Evolutionary conservation across 2,329 filamentous ascomycete genomes (phyloP).

Genomic region (Colletotrichum coccodes): DNA sequence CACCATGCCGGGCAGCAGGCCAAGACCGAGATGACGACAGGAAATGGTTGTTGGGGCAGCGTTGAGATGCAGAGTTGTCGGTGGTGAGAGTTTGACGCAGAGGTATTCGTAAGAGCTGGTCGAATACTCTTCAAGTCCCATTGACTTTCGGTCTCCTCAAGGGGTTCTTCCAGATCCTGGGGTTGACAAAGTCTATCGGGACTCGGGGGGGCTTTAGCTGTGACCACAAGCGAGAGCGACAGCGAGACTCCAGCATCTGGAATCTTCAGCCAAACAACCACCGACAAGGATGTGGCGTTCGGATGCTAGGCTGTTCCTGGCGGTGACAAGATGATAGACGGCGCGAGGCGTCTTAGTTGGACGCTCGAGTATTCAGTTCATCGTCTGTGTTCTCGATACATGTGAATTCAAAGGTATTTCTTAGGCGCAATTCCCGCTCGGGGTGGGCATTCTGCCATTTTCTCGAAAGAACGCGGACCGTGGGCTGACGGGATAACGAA

Average conservation of each 20-base stretch:
- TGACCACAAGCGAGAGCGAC: conserved; percentile 18
- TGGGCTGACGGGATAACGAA: not conserved
- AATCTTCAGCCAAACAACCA: conserved; percentile 8
- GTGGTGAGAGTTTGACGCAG: conserved; percentile 4
- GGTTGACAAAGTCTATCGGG: conserved; percentile 14
- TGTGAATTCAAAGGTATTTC: not conserved
- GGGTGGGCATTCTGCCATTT: not conserved
- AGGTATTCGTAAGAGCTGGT: not conserved
- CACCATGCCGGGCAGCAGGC: not conserved
- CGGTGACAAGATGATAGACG: conserved; percentile 11
- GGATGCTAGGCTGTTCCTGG: conserved; percentile 18
- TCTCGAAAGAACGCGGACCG: not conserved
- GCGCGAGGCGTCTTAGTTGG: conserved; percentile 8
- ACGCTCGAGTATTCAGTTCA: not conserved
- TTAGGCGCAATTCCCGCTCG: not conserved
- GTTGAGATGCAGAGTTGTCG: not conserved
- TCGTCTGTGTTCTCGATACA: not conserved
- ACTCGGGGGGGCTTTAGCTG: not conserved
- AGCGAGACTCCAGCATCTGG: not conserved
- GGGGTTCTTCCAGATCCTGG: conserved; percentile 1
- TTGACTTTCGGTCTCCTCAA: conserved; percentile 9
- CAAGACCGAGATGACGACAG: conserved; percentile 2
- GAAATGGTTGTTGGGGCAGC: not conserved
- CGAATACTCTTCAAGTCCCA: not conserved
- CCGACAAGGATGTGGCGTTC: conserved; percentile 22